These are phyloP conservation scores for Dactylis glomerata DNA, from an alignment of 176 grass and related monocot genomes.

Conservation along the genomic window DNA sequence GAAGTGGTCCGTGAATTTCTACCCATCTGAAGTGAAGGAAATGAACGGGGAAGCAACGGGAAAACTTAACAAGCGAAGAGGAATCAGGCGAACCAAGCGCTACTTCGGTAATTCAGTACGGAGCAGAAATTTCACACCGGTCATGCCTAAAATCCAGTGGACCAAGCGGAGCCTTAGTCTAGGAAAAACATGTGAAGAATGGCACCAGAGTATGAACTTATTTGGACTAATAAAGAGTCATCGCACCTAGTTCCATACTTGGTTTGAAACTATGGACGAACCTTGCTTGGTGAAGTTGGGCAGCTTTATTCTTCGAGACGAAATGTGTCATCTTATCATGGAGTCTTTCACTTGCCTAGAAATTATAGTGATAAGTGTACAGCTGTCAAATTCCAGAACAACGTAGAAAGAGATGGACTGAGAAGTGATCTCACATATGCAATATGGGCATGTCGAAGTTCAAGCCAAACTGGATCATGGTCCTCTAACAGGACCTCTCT, in stretches of 20 bases:
- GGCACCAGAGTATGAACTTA: background rate
- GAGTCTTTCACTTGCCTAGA: slow-evolving; percentile 86
- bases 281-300: slow-evolving; percentile 73
- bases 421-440: slow-evolving; percentile 71
- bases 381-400: background rate
- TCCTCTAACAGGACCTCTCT: slow-evolving; percentile 91
- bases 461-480: slow-evolving; percentile 95
- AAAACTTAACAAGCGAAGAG: too few species aligned
- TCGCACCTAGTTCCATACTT: background rate
- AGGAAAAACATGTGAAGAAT: background rate
- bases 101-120: too few species aligned
- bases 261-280: slow-evolving; percentile 5
- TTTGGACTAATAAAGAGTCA: background rate
- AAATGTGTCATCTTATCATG: slow-evolving; percentile 98
- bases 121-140: too few species aligned
- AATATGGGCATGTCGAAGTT: slow-evolving; percentile 93
- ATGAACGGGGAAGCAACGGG: too few species aligned
- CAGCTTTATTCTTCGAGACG: slow-evolving; percentile 93
- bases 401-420: background rate
- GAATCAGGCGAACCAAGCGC: too few species aligned
- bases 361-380: slow-evolving; percentile 28
- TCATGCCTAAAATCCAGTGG: too few species aligned
- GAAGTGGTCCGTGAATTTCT: too few species aligned
- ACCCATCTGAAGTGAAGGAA: too few species aligned
- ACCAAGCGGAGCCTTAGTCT: too few species aligned